A percentile compares a stretch with the other conserved stretches of the same genome.
Evolutionary conservation across 106 monocot genomes (phyloP).

Genomic region (Posidonia australis): DNA sequence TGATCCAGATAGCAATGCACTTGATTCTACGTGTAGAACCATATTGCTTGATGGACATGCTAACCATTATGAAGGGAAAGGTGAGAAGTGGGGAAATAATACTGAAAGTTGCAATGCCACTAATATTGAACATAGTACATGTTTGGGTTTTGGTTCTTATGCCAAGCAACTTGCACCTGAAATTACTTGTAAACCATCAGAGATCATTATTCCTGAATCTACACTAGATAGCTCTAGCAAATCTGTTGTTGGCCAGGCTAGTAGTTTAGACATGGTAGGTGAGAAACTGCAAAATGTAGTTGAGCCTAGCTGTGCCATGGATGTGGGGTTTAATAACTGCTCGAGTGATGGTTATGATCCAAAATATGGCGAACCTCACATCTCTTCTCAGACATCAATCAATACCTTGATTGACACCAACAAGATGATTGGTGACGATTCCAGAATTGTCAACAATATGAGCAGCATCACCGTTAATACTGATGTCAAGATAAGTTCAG

Average conservation of each 20-base stretch:
- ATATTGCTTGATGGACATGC: neutral
- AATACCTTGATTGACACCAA: neutral
- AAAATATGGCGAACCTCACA: neutral
- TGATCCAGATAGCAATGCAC: neutral
- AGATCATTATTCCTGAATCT: neutral
- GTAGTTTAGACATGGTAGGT: neutral
- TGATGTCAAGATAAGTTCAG: neutral
- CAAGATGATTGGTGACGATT: neutral
- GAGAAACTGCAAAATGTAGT: slow-evolving; percentile 1
- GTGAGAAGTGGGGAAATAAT: neutral
- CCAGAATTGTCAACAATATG: neutral
- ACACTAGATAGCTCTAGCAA: neutral
- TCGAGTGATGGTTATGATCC: neutral
- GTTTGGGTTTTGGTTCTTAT: neutral
- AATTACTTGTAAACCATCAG: neutral
- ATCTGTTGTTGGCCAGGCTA: neutral
- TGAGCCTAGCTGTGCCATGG: neutral
- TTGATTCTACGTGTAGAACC: neutral
- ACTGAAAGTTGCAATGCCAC: neutral
- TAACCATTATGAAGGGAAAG: neutral
- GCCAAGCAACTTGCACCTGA: neutral
- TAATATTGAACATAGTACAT: neutral
- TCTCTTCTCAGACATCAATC: neutral
- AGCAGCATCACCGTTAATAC: neutral
- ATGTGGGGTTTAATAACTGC: neutral